A percentile compares a stretch with the other conserved stretches of the same genome.
These are phyloP conservation scores for Xylariomycetidae sp. DNA, from an alignment of 2,329 filamentous ascomycete genomes.

Conservation along the genomic window DNA sequence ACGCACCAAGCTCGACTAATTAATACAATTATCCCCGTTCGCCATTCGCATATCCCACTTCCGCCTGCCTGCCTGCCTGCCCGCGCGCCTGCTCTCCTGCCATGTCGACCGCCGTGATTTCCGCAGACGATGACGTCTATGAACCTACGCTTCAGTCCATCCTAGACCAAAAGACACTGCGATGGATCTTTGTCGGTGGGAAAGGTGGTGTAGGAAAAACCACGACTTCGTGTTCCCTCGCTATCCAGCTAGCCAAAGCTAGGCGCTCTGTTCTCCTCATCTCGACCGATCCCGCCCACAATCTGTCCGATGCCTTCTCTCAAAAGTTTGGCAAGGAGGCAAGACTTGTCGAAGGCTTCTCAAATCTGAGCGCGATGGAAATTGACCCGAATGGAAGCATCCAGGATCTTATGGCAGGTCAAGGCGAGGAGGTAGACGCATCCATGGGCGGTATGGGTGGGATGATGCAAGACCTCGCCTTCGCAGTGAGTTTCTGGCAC, in stretches of 20 bases:
- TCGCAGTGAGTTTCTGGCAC: slow-evolving; percentile 62
- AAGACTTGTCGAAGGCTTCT: slow-evolving; percentile 83
- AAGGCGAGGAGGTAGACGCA: slow-evolving; percentile 59
- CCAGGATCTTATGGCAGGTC: slow-evolving; percentile 81
- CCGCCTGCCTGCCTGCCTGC: too few species aligned
- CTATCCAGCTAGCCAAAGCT: slow-evolving; percentile 92
- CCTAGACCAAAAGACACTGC: slow-evolving; percentile 88
- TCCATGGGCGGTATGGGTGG: slow-evolving; percentile 69
- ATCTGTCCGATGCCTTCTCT: slow-evolving; percentile 93
- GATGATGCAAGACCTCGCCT: slow-evolving; percentile 98
- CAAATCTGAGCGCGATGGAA: slow-evolving; percentile 96
- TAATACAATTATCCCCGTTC: too few species aligned
- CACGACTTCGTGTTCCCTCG: slow-evolving; percentile 97
- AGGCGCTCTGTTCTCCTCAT: slow-evolving; percentile 96
- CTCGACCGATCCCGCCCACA: slow-evolving; percentile 97
- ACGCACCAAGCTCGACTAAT: too few species aligned
- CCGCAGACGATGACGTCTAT: slow-evolving; percentile 69
- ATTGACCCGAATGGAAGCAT: slow-evolving; percentile 98
- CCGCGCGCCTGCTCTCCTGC: too few species aligned
- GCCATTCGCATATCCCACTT: too few species aligned
- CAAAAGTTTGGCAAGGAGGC: slow-evolving; percentile 99
- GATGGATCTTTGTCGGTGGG: slow-evolving; percentile 98
- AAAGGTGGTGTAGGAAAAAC: slow-evolving; percentile 99
- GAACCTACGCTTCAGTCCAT: slow-evolving; percentile 93
- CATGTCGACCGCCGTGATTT: slow-evolving; percentile 40